Conservation (phyloP, 177 flowering plant species). For the Tripterygium wilfordii region DNA sequence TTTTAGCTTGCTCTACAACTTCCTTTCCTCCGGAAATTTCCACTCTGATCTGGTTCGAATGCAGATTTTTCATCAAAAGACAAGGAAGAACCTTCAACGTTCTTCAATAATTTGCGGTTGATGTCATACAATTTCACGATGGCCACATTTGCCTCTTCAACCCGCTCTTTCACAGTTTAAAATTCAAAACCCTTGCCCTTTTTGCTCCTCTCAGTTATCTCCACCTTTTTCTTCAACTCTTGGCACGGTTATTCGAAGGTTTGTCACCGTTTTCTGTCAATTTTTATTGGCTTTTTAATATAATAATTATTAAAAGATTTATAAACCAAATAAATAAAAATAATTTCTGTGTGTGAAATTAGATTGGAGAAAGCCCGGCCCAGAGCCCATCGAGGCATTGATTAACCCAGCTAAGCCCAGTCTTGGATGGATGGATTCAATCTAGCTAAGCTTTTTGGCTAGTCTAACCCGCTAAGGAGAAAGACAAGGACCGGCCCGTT, state of each 20-base stretch:
- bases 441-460: too few relatives aligned
- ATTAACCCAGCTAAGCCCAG: too few relatives aligned
- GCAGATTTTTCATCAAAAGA: slow-evolving; percentile 23
- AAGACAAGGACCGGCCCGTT: too few relatives aligned
- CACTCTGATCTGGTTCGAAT: slow-evolving; percentile 27
- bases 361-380: too few relatives aligned
- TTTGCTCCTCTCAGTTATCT: slow-evolving; percentile 39
- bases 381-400: too few relatives aligned
- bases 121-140: slow-evolving; percentile 48
- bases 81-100: slow-evolving; percentile 26
- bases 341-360: too few relatives aligned
- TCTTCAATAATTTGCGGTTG: slow-evolving; percentile 49
- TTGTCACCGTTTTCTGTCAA: slow-evolving; percentile 50
- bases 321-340: too few relatives aligned
- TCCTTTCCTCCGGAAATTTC: slow-evolving; percentile 30
- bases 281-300: too few relatives aligned
- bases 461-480: too few relatives aligned
- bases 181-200: slow-evolving; percentile 50
- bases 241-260: slow-evolving; percentile 64
- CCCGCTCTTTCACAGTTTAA: slow-evolving; percentile 53
- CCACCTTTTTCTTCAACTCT: slow-evolving; percentile 68
- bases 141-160: slow-evolving; percentile 57
- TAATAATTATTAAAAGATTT: too few relatives aligned
- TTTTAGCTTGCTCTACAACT: slow-evolving; percentile 50
- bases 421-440: too few relatives aligned